Conservation (phyloP, 768 basidiomycete species). For the Sarcodon sp. region DNA sequence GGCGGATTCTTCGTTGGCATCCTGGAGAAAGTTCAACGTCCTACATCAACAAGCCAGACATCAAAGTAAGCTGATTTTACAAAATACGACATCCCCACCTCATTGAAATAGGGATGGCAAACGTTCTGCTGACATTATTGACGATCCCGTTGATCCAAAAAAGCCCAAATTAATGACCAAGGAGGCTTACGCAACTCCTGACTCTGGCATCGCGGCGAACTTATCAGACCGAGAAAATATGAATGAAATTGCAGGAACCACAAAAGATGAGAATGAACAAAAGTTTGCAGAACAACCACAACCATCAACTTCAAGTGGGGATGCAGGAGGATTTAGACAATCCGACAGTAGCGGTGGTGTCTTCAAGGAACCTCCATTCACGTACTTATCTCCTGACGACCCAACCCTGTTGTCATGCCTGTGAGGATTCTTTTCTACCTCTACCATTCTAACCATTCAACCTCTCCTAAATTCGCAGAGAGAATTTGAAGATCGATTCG, state of each 20-base stretch:
- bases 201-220: not conserved
- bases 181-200: conserved; percentile 15
- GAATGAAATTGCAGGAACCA: conserved; percentile 10
- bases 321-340: not conserved
- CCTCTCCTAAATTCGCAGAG: conserved; percentile 25
- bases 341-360: not conserved
- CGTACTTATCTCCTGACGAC: conserved; percentile 61
- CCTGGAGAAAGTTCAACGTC: conserved; percentile 28
- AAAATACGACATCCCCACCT: not conserved
- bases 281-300: conserved; percentile 10
- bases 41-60: conserved; percentile 1
- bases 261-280: conserved; percentile 1
- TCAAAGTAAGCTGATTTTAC: conserved; percentile 2
- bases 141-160: conserved; percentile 31
- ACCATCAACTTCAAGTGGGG: not conserved
- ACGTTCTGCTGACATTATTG: conserved; percentile 30
- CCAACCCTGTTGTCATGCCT: conserved; percentile 59
- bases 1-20: conserved; percentile 98
- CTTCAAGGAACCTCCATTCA: conserved; percentile 84
- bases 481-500: conserved; percentile 54
- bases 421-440: conserved; percentile 29
- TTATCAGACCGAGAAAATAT: conserved; percentile 2
- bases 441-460: not conserved
- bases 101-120: conserved; percentile 28
- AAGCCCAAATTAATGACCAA: conserved; percentile 25